Evolutionary conservation across 306 rosid species (phyloP), one percentile per base, ranked within the genome.

Genomic region (Cicer yamashitae): DNA sequence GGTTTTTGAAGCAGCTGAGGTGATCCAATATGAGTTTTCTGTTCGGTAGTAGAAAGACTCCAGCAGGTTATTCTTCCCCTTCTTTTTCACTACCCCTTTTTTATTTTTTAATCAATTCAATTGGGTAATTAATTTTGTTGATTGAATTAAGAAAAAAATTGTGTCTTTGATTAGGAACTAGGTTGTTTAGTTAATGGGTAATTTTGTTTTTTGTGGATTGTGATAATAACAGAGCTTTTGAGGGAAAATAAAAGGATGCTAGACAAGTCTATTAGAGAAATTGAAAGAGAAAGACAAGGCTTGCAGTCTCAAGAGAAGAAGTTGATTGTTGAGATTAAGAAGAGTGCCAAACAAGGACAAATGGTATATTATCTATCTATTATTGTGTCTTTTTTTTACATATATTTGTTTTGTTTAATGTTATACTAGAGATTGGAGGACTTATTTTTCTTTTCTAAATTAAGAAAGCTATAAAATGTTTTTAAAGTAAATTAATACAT

Each of bases 301-400:
- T 87, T 92, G 76, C 96, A 92, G 77, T 46, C 84, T 54, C 97
- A 88, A 71, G 97, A 92, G 77, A 92, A 92, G 87, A 92, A 92
- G 67, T 81, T 92, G 71, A 92, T 92, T 83, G 68, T 66, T 2
- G 97, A 92, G 82, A 92, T 92, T 60, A 92, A 92, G 93, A 92
- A 90, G 81, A 92, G 83, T 57, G 97, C 96, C 83, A 92, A 92
- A 82, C 97, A 92, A 85, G 97, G 93, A 61, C 97, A 92, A 73
- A 92, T 92, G 97, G 97, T 92, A 62, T n/a, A 18, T 18, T 18
- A 18, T 18, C 0, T 12, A 38, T n/a, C 73, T 67, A 2, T 47
- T 15, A 12, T 18, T 18, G 20, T 38, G 10, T 40, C 12, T 18
- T 46, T 12, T 10, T 18, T 18, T 18, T 18, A 18, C 1, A 18